Evolutionary conservation across 305 asterid species (phyloP).

Genomic region (Galium porrigens): DNA sequence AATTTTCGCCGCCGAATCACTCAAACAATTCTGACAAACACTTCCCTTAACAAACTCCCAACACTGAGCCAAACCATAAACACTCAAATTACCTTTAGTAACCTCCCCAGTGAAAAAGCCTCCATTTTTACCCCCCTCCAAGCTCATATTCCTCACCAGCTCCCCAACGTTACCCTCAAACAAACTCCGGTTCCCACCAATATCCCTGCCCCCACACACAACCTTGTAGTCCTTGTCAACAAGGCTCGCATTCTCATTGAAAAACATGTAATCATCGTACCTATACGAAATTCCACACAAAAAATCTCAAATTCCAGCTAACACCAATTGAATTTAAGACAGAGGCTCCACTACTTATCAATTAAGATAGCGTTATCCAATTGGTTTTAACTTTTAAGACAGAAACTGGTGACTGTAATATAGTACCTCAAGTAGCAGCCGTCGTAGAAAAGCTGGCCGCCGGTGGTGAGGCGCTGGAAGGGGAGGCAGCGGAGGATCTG

Average conservation of each 20-base stretch:
- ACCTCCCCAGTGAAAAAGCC: conserved; percentile 36
- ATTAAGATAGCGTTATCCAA: too few relatives aligned
- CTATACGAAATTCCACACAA: neutral
- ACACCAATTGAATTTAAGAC: too few relatives aligned
- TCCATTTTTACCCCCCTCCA: conserved; percentile 30
- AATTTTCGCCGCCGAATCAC: conserved; percentile 23
- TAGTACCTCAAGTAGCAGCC: conserved; percentile 37
- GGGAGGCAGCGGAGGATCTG: conserved; percentile 34
- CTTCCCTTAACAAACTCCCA: conserved; percentile 41
- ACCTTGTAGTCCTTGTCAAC: conserved; percentile 18
- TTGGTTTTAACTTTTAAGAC: too few relatives aligned
- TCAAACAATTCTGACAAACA: conserved; percentile 31
- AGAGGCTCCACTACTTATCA: too few relatives aligned
- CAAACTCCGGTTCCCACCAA: conserved; percentile 29
- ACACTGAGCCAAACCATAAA: conserved; percentile 51
- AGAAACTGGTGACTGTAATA: too few relatives aligned
- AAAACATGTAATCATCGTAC: conserved; percentile 39
- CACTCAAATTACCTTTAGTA: conserved; percentile 32
- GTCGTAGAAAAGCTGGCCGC: conserved; percentile 38
- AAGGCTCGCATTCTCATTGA: conserved; percentile 33
- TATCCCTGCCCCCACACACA: conserved; percentile 34
- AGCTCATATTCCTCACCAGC: conserved; percentile 27
- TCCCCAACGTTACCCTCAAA: conserved; percentile 26
- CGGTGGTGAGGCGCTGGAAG: conserved; percentile 29
- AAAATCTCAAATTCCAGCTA: neutral